phyloP scores from a whole-genome alignment of 768 basidiomycete genomes.

The Panus rudis region DNA sequence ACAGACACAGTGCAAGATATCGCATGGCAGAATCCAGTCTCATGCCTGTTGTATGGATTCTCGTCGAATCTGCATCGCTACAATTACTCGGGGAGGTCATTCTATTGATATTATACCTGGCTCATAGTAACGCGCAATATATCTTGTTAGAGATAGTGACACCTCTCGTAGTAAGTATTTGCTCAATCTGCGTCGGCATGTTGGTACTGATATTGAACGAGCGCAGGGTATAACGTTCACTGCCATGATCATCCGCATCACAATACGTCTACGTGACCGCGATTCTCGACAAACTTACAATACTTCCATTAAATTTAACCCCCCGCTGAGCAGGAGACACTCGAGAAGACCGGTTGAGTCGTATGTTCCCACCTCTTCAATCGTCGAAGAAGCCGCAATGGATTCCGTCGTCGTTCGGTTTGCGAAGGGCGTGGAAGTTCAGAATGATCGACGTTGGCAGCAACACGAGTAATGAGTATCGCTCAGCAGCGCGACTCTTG shows the following conservation, averaged over 20 bases:
- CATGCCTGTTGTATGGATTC: constrained; percentile 13
- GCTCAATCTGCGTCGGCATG: neutral
- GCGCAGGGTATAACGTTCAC: constrained; percentile 13
- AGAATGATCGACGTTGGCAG: too few relatives aligned
- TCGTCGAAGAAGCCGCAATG: too few relatives aligned
- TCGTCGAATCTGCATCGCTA: constrained; percentile 8
- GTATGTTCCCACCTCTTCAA: too few relatives aligned
- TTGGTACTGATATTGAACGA: neutral
- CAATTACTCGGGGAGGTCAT: constrained; percentile 11
- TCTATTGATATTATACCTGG: constrained; percentile 10
- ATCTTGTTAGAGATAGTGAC: constrained; percentile 11
- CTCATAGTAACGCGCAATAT: constrained; percentile 13
- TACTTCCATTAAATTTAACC: too few relatives aligned
- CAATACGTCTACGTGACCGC: constrained; percentile 9
- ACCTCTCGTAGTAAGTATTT: constrained; percentile 9
- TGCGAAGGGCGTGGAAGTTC: too few relatives aligned
- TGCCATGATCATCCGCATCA: constrained; percentile 12
- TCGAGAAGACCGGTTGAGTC: too few relatives aligned
- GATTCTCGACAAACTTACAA: neutral
- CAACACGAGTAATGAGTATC: too few relatives aligned
- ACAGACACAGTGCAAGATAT: constrained; percentile 6
- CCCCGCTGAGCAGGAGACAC: too few relatives aligned
- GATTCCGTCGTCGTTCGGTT: too few relatives aligned
- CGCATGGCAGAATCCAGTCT: constrained; percentile 10
- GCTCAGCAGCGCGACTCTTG: too few relatives aligned